Evolutionary conservation across 169 alveolate genomes (phyloP).

Genomic region (Babesia bigemina): DNA sequence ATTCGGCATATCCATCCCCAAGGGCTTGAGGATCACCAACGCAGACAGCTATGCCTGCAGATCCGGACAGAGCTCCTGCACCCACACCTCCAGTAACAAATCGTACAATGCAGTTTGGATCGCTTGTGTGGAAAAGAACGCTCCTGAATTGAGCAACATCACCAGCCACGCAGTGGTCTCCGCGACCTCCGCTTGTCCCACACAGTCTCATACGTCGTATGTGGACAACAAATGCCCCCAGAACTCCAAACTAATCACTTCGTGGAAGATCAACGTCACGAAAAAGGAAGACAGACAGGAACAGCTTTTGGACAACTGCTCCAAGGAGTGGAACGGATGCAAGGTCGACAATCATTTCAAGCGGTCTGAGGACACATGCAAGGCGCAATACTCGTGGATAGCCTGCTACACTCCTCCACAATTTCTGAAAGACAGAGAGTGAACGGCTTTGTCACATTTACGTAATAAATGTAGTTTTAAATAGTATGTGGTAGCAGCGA

Average conservation of each 20-base stretch:
- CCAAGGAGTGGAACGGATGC: slow-evolving; percentile 28
- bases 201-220: background rate
- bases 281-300: background rate
- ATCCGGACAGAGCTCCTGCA: slow-evolving; percentile 46
- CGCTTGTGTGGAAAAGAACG: slow-evolving; percentile 68
- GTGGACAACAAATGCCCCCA: background rate
- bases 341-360: slow-evolving; percentile 21
- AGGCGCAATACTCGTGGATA: slow-evolving; percentile 57
- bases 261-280: background rate
- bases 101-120: slow-evolving; percentile 61
- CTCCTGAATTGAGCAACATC: background rate
- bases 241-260: background rate
- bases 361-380: slow-evolving; percentile 20
- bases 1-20: slow-evolving; percentile 57
- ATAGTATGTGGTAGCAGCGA: background rate
- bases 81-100: slow-evolving; percentile 36
- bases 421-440: background rate
- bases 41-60: slow-evolving; percentile 64
- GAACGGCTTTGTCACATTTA: background rate
- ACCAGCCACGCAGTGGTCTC: background rate
- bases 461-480: background rate
- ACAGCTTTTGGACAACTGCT: background rate
- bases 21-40: slow-evolving; percentile 15
- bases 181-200: slow-evolving; percentile 6
- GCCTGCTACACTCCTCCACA: slow-evolving; percentile 34